Evolutionary conservation across 345 rosid genomes (phyloP), one percentile per base, ranked within the genome.

Genomic region (Firmiana major): DNA sequence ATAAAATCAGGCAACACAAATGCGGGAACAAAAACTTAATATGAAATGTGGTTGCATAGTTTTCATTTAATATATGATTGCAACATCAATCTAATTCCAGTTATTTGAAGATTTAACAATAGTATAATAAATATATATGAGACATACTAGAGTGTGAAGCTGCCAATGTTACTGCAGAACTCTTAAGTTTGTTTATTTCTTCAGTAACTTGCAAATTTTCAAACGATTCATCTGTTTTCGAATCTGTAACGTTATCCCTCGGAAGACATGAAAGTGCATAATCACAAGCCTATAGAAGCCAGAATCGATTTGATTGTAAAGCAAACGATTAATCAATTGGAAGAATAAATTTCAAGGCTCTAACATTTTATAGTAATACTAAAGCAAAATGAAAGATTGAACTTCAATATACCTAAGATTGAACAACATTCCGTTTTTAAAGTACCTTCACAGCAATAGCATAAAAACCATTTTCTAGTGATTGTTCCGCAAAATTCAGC

Each of bases 81-180:
- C 9, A 21, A 38, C 48, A 38, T 64, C 69, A 38, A 64, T n/a
- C 9, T 12, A 16, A 43, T 12, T 1, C 54, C 54, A 67, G 6
- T 8, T 22, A n/a, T 38, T 68, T 24, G 21, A 26, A 48, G 19
- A 66, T 42, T 40, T 42, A 48, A 69, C 42, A 69, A 40, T 22
- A 19, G 21, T 11, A 22, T 42, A 63, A 45, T 16, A 43, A 19
- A 15, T 24, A 45, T 36, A 62, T 5, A 73, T 43, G 51, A 71
- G 75, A 77, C 81, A 28, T 88, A 96, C 98, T 92, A 71, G 97
- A 90, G 62, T 64, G 73, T 51, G 95, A 83, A 78, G 89, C 85
- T 74, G 88, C 73, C 48, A 76, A 83, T 57, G 51, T 63, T 66
- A 86, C 77, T 38, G 89, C 92, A 77, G 70, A 66, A 74, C 85